Base-by-base conservation (phyloP, 768 basidiomycete genomes). In the Tricholoma furcatifolium region DNA sequence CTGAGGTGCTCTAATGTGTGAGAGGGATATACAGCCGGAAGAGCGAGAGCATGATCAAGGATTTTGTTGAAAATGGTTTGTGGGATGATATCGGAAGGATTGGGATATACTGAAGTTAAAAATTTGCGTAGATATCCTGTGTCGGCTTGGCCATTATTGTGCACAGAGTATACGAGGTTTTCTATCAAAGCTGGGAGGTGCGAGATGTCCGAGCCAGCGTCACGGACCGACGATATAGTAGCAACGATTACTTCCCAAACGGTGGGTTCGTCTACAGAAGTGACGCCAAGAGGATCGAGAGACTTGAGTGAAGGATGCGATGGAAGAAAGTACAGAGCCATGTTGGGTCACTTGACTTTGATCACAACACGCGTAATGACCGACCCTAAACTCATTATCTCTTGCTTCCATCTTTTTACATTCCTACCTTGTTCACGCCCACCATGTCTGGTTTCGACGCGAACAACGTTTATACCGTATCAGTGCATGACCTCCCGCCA, bases 381-480 rank as follows among this genome's bases (percentile, higher is more conserved):
- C 63, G 45, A 50, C 65, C 65, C 65, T 66, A 64, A 66, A 62
- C 44, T 59, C 56, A 57, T 59, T 55, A 58, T 43, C 49, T 17
- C 27, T 53, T 53, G 48, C 47, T 5, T 43, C 30, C 41, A 53
- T 53, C 48, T 45, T 56, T 53, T 55, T 41, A 41, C 17, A 24
- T 10, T 10, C 47, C 24, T 27, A 10, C 42, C 48, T 36, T 42
- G 23, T 48, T 34, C 43, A 55, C 49, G 21, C 20, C 51, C 53
- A 68, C 49, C 52, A 94, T 93, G 93, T 93, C 92, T 60, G 91
- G 91, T 54, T 96, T 92, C 64, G 93, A 96, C 62, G 77, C 79
- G 21, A 86, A 93, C 70, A 82, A 80, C 54, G 81, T 93, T 24
- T 94, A 87, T 69, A 84, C 87, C 1, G 87, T 96, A 43, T 80